phyloP scores from a whole-genome alignment of 306 rosid genomes.

The Prunus campanulata region DNA sequence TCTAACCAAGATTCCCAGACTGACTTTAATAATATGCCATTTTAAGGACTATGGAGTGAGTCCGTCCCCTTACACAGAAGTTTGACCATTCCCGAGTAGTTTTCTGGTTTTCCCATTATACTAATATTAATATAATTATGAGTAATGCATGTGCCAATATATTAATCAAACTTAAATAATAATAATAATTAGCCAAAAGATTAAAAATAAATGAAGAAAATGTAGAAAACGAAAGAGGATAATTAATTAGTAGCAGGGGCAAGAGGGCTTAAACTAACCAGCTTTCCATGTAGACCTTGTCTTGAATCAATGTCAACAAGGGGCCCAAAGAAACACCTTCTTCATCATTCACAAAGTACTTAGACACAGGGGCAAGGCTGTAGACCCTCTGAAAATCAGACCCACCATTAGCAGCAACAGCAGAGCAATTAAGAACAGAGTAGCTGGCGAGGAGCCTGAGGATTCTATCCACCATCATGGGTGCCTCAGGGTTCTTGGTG shows the following conservation, averaged over 20 bases:
- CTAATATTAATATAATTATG: background rate
- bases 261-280: conserved; percentile 25
- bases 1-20: no score
- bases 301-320: conserved; percentile 18
- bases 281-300: conserved; percentile 30
- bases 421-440: conserved; percentile 38
- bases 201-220: background rate
- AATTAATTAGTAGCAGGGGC: background rate
- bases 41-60: no score
- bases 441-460: conserved; percentile 44
- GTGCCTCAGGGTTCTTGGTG: conserved; percentile 35
- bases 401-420: background rate
- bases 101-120: background rate
- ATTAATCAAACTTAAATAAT: no score
- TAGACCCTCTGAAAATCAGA: conserved; percentile 28
- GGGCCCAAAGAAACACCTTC: conserved; percentile 49
- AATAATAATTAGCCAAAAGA: background rate
- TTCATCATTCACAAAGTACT: conserved; percentile 25
- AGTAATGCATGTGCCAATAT: no score
- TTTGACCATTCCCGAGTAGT: no score
- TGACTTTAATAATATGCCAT: no score
- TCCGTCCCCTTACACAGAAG: no score
- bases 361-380: conserved; percentile 29
- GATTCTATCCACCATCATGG: conserved; percentile 50
- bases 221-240: background rate